These are phyloP conservation scores for Sporisorium sorghi DNA, from an alignment of 1,284 basidiomycete genomes.

Conservation along the genomic window DNA sequence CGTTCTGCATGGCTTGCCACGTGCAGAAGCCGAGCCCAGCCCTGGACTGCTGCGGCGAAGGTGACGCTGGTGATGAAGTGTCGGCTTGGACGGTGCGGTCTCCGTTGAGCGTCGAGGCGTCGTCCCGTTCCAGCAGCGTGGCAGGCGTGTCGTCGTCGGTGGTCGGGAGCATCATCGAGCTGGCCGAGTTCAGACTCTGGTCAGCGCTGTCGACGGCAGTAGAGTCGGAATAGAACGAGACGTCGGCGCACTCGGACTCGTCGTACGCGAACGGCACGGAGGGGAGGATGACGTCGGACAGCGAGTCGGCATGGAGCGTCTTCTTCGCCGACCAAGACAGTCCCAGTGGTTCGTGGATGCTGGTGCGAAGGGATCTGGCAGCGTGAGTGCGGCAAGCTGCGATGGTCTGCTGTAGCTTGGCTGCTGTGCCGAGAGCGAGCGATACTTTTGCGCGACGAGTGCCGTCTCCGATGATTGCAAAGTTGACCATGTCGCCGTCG, in stretches of 20 bases:
- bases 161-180: constrained; percentile 15
- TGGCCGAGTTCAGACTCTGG: constrained; percentile 6
- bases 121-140: constrained; percentile 10
- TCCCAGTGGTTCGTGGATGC: constrained; percentile 32
- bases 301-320: constrained; percentile 12
- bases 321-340: constrained; percentile 37
- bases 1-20: constrained; percentile 47
- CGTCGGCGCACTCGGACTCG: constrained; percentile 18
- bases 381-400: constrained; percentile 33
- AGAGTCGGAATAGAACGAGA: constrained; percentile 38
- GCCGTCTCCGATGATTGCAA: constrained; percentile 10
- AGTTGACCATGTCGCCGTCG: constrained; percentile 7
- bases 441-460: constrained; percentile 14
- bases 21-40: constrained; percentile 47
- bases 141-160: constrained; percentile 1
- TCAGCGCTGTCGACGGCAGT: constrained; percentile 24
- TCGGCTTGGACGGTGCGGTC: constrained; percentile 21
- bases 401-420: constrained; percentile 15
- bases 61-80: neutral
- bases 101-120: constrained; percentile 18
- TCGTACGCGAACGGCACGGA: constrained; percentile 10
- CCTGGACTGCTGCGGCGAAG: constrained; percentile 2
- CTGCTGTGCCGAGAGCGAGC: constrained; percentile 20
- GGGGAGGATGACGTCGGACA: constrained; percentile 13
- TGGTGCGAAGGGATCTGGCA: constrained; percentile 17